These are phyloP conservation scores for Solanum sejunctum DNA, from an alignment of 257 asterid genomes.

Conservation along the genomic window DNA sequence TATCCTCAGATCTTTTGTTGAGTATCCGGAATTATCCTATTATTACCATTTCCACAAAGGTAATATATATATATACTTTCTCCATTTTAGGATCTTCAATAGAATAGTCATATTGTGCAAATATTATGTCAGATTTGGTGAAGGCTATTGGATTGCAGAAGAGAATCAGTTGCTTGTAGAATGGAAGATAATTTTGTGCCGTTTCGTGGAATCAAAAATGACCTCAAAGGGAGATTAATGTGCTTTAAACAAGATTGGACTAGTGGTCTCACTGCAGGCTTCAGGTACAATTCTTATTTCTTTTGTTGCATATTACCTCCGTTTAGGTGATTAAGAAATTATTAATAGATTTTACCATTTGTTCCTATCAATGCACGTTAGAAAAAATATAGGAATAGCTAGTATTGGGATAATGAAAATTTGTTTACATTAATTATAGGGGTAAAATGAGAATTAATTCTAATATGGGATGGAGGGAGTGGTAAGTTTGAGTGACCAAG, in stretches of 20 bases:
- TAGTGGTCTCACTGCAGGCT: conserved; percentile 20
- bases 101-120: not conserved
- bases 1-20: not conserved
- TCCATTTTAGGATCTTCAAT: not conserved
- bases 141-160: not conserved
- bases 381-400: no score
- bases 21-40: not conserved
- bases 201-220: conserved; percentile 26
- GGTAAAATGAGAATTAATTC: no score
- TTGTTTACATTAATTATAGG: no score
- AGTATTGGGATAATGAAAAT: no score
- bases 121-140: not conserved
- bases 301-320: not conserved
- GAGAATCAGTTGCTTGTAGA: not conserved
- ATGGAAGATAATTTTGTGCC: conserved; percentile 19
- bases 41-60: not conserved
- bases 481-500: not conserved
- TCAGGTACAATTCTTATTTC: not conserved
- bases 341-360: no score
- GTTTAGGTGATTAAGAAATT: no score
- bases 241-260: conserved; percentile 54
- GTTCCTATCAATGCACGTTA: no score
- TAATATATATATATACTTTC: not conserved
- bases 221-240: conserved; percentile 36
- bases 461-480: not conserved